A percentile compares a stretch with the other conserved stretches of the same genome.
Conservation (phyloP, 768 basidiomycete genomes). For the Boletus rubescentipes region DNA sequence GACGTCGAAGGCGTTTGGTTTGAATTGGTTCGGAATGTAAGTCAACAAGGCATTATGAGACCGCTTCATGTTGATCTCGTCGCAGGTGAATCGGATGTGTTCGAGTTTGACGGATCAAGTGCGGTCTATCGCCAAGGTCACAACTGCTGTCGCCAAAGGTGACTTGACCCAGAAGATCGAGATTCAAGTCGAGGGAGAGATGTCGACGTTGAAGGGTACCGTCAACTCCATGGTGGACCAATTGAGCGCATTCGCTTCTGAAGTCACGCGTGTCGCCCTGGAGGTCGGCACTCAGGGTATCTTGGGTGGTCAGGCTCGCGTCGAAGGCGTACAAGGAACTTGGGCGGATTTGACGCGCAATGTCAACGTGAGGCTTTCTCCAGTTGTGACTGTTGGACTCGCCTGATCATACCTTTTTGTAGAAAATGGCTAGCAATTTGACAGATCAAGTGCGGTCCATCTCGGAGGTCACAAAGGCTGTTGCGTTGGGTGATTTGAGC, state of each 20-base stretch:
- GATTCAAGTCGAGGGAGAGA: slow-evolving; percentile 86
- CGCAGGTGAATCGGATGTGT: slow-evolving; percentile 77
- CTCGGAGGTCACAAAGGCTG: slow-evolving; percentile 78
- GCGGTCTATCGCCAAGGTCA: slow-evolving; percentile 80
- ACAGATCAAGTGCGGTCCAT: slow-evolving; percentile 90
- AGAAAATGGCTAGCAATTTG: slow-evolving; percentile 88
- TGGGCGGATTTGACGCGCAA: slow-evolving; percentile 90
- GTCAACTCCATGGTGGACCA: slow-evolving; percentile 97
- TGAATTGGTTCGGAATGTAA: slow-evolving; percentile 73
- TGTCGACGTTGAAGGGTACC: slow-evolving; percentile 78
- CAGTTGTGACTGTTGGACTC: not conserved
- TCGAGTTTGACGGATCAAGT: slow-evolving; percentile 78
- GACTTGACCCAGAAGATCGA: slow-evolving; percentile 93
- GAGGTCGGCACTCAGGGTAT: slow-evolving; percentile 92
- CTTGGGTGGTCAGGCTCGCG: slow-evolving; percentile 86
- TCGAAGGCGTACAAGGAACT: slow-evolving; percentile 89
- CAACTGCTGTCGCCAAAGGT: slow-evolving; percentile 87
- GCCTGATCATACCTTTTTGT: slow-evolving; percentile 3
- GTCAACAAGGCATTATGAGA: slow-evolving; percentile 15
- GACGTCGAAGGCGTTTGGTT: slow-evolving; percentile 94
- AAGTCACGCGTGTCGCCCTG: slow-evolving; percentile 79
- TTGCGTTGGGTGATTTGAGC: slow-evolving; percentile 79
- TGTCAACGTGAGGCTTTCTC: slow-evolving; percentile 64
- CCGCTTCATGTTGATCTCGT: slow-evolving; percentile 9
- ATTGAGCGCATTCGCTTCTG: slow-evolving; percentile 80